phyloP scores from a whole-genome alignment of 2,329 filamentous ascomycete genomes.

The Xylaria sp. region DNA sequence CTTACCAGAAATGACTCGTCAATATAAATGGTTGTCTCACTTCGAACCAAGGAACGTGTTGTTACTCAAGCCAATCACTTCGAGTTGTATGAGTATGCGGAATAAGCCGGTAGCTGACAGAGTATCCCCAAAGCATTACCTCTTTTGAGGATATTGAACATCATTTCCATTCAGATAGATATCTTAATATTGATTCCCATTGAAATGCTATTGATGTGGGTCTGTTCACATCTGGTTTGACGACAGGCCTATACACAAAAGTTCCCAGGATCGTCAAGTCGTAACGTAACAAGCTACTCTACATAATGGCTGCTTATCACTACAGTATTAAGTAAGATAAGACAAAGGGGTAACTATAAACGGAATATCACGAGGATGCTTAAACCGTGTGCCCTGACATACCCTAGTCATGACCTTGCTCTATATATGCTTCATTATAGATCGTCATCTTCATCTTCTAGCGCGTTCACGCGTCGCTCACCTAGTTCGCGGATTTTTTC shows the following conservation, averaged over 20 bases:
- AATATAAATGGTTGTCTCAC: not conserved
- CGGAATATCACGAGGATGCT: not conserved
- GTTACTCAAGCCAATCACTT: not conserved
- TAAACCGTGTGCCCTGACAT: slow-evolving; percentile 8
- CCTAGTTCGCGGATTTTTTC: slow-evolving; percentile 91
- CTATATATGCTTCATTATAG: slow-evolving; percentile 28
- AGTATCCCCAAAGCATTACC: not conserved
- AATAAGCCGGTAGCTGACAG: not conserved
- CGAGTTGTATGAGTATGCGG: not conserved
- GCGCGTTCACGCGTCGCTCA: slow-evolving; percentile 67
- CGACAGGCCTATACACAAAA: not conserved
- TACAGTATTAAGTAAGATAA: not conserved
- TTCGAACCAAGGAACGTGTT: slow-evolving; percentile 6
- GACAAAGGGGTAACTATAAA: not conserved
- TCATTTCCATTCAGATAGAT: not conserved
- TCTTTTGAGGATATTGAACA: not conserved
- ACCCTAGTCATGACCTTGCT: slow-evolving; percentile 9
- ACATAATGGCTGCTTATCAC: slow-evolving; percentile 12
- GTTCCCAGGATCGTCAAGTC: not conserved
- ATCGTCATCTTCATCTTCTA: slow-evolving; percentile 52
- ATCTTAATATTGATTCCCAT: not conserved
- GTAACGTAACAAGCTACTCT: slow-evolving; percentile 4
- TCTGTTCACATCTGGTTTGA: not conserved
- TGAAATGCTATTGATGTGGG: not conserved
- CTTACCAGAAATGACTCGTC: not conserved